Base-by-base conservation (phyloP, 2,329 filamentous ascomycete species). In the Chaetoscypha palmicola region DNA sequence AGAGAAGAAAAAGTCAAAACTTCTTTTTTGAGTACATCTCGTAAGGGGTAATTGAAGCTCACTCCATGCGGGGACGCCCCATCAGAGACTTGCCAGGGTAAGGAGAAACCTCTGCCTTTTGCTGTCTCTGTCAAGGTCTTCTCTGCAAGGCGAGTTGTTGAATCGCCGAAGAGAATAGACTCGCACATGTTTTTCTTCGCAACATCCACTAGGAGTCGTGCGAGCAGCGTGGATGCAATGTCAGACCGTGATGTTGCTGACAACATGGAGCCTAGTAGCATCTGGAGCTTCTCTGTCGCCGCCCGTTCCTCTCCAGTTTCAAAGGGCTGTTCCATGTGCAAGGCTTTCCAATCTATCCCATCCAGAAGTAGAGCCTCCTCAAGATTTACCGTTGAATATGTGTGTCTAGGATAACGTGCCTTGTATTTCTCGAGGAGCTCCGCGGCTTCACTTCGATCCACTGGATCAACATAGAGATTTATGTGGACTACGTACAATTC, bases 81-180 rank as follows among this genome's bases (percentile, higher is more conserved):
- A 62, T 97, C 92, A 39, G 81, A 79, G 12, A 90, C 77, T 54
- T 86, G 78, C 80, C 83, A 91, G 1, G 90, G 86, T 16, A 97
- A 67, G 3, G 84, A 79, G 54, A 83, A 89, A 1, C 91, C 92
- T 38, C 91, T 77, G 1, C 92, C 92, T 66, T 95, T 96, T 19
- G 91, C 89, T 2, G 91, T 89, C 66, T 92, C 87, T 5, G 87
- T 74, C 11, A 98, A 76, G 0, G 88, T 86, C 58, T 87, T 81
- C 54, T 91, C 87, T 3, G 92, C 91, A 22, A 98, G 78, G 12
- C 81, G 78, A 4, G 89, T 96, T 16, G 92, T 95, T 53, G 80
- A 94, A 65, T 91, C 82, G 17, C 86, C 90, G 64, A 92, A 83
- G 1, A 97, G 66, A 32, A 97, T 73, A 10, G 79, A 80, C 51